These are phyloP conservation scores for Podaxis mareebaensis DNA, from an alignment of 768 basidiomycete species.

Conservation along the genomic window DNA sequence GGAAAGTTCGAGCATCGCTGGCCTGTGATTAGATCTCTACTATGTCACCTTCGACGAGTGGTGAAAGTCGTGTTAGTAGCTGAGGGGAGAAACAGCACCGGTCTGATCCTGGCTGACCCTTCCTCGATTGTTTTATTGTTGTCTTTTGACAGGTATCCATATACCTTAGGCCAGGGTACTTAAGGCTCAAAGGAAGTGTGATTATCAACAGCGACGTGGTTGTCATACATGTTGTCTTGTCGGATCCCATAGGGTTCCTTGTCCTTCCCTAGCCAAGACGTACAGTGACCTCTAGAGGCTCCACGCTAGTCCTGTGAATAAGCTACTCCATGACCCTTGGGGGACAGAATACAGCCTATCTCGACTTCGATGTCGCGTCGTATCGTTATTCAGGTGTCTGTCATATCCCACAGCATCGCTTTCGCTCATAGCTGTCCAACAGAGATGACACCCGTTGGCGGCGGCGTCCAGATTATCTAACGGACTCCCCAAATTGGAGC, in stretches of 20 bases:
- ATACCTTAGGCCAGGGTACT: not conserved
- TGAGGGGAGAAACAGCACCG: not conserved
- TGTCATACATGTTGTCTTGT: not conserved
- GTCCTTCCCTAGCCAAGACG: not conserved
- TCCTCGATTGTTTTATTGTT: not conserved
- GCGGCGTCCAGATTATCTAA: not conserved
- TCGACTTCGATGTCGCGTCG: not conserved
- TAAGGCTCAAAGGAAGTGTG: not conserved
- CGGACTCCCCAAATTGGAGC: not conserved
- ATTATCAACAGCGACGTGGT: not conserved
- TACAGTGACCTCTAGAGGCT: not conserved
- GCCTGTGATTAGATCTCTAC: constrained; percentile 1
- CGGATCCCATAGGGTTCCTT: not conserved
- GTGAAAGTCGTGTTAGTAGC: not conserved
- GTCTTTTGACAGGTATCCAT: constrained; percentile 1
- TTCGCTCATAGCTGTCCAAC: not conserved
- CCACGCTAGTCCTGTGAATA: constrained; percentile 3
- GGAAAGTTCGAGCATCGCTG: too few relatives aligned
- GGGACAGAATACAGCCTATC: not conserved
- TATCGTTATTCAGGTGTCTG: not conserved
- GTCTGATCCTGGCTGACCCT: not conserved
- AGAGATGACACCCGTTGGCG: not conserved
- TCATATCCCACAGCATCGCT: not conserved
- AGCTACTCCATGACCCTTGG: not conserved
- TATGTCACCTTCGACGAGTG: constrained; percentile 3